Base-by-base conservation (phyloP, 1,139 yeast genomes). In the Meyerozyma carpophila region DNA sequence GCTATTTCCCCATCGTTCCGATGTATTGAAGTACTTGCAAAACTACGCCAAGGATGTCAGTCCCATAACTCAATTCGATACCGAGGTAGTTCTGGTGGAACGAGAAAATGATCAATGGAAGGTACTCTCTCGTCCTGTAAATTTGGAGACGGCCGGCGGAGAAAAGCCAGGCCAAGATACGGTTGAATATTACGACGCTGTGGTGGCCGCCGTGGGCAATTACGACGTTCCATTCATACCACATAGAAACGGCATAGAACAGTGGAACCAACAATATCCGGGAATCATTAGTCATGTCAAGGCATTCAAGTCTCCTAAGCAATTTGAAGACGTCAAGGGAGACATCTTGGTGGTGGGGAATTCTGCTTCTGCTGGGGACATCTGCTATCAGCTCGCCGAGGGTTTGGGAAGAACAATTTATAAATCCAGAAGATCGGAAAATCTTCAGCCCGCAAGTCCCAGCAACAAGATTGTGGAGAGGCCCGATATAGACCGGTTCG, bases 331-430 rank as follows among this genome's bases (percentile, higher is more conserved):
- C 44, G 64, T 73, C 47, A 68, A 61, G 26, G 62, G 61, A 3
- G 52, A 56, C 32, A 75, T 81, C 20, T 59, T 82, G 32, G 74
- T 82, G 10, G 72, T 82, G 4, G 89, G 88, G 1, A 78, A 77
- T 50, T 78, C 82, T 1, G 80, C 84, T 10, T 78, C 84, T 5
- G 87, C 84, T 1, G 66, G 73, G 8, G 89, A 82, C 53, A 66
- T 82, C 43, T 73, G 81, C 1, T 70, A 67, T 46, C 86, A 82
- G 55, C 48, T 77, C 31, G 69, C 73, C 2, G 62, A 66, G 4
- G 57, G 57, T 2, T 68, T 77, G 32, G 51, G 61, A 4, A 56
- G 62, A 39, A 56, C 56, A 26, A 66, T 79, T 13, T 75, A 72
- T 57, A 71, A 76, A 51, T 77, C 82, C 47, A 66, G 65, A 37